Base-by-base conservation (phyloP, 148 eudicot species). In the Fallopia convolvulus region DNA sequence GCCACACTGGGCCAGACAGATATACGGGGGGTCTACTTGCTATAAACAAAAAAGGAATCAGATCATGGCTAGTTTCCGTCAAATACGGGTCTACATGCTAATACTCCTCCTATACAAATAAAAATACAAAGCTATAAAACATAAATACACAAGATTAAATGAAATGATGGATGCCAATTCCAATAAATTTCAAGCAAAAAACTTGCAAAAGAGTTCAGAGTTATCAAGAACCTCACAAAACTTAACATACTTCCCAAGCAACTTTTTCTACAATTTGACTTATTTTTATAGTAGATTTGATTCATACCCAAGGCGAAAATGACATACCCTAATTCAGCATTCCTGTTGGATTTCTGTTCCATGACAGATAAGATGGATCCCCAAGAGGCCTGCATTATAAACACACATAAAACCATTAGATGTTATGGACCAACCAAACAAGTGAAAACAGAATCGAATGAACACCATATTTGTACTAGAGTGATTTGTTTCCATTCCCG, bases 341-440 rank as follows among this genome's bases (percentile, higher is more conserved):
- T 78, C 83, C 89, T 23, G 87, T 76, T 58, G 91, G 86, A 82
- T 78, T 82, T 82, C 77, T 83, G 82, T 90, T 90, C 91, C 97
- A 93, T 41, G 94, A 86, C 78, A 93, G 81, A 77, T 84, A 93
- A 33, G 92, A 58, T 42, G 94, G 94, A 85, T 93, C 91, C 50
- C 90, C 98, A 58, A 84, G 78, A 52, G 88, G 83, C 92, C 97
- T 94, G 90, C 89, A 88, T 21, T 44, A 66, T 76, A 12, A 11
- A 47, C 8, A 47, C 53, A 72, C 0, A 4, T 40, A 39, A 36
- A n/a, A 20, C 12, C 9, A 33, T 42, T 8, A 9, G 8, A 6
- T 42, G 46, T 9, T 42, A 42, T 42, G 39, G 11, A 23, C 36
- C 60, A 48, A 56, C 32, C 77, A 55, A 75, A 75, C 68, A 70